Conservation (phyloP, 2,329 filamentous ascomycete species). For the Sarocladium strictum region DNA sequence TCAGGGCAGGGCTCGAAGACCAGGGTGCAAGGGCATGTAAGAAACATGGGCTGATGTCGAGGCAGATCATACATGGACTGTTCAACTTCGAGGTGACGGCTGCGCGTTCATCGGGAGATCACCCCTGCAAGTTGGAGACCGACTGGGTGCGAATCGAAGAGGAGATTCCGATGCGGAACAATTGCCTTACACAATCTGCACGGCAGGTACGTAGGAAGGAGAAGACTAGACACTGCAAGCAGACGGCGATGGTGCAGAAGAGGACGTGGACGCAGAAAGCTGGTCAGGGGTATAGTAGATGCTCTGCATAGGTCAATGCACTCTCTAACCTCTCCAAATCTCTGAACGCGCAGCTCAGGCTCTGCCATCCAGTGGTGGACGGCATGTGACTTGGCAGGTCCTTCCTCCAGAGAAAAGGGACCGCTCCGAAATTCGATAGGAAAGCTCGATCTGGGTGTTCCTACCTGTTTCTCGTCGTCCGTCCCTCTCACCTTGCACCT, state of each 20-base stretch:
- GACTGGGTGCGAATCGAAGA: not conserved
- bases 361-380: not conserved
- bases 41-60: constrained; percentile 10
- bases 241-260: not conserved
- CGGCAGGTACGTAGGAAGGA: not conserved
- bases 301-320: not conserved
- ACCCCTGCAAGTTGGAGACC: constrained; percentile 2
- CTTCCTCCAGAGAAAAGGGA: not conserved
- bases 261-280: too few relatives aligned
- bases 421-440: not conserved
- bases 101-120: not conserved
- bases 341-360: not conserved
- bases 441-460: not conserved
- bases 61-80: constrained; percentile 7
- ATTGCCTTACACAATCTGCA: not conserved
- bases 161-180: constrained; percentile 4
- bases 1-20: not conserved
- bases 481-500: constrained; percentile 3
- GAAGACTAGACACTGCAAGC: not conserved
- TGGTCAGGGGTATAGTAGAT: too few relatives aligned
- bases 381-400: not conserved
- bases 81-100: not conserved
- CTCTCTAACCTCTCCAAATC: too few relatives aligned
- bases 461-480: constrained; percentile 2
- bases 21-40: constrained; percentile 8